Evolutionary conservation across 306 rosid genomes (phyloP).

Genomic region (Quercus variabilis): DNA sequence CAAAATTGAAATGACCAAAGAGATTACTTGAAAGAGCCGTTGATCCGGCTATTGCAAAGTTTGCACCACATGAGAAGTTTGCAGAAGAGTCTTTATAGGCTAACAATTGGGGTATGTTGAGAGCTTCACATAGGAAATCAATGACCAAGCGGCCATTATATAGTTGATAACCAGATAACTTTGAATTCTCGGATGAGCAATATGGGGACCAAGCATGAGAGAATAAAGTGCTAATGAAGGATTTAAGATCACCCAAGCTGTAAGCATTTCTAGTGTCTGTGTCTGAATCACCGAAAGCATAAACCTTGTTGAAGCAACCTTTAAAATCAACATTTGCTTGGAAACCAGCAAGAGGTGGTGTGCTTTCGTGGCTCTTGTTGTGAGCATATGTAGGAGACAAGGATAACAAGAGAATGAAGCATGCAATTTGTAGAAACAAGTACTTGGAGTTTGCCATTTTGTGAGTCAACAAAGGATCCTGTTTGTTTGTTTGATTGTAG

Average conservation of each 20-base stretch:
- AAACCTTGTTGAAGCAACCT: constrained; percentile 18
- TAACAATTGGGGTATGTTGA: neutral
- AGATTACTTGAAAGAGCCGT: neutral
- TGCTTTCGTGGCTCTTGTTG: neutral
- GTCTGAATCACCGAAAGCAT: constrained; percentile 17
- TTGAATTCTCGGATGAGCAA: neutral
- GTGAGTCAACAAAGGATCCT: too few species aligned
- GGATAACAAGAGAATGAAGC: neutral
- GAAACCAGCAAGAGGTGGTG: neutral
- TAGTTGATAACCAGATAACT: constrained; percentile 3
- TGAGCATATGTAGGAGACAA: constrained; percentile 5
- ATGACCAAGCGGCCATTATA: constrained; percentile 14
- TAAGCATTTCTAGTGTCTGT: constrained; percentile 23
- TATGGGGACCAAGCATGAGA: neutral
- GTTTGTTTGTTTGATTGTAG: too few species aligned
- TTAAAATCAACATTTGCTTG: neutral
- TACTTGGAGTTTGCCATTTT: constrained; percentile 9
- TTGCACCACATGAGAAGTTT: neutral
- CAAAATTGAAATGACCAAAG: neutral
- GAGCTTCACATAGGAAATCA: constrained; percentile 11
- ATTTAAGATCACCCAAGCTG: neutral
- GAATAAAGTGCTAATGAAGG: neutral
- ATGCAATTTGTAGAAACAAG: neutral
- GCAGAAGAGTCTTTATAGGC: neutral
- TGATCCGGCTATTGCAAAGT: constrained; percentile 27